Conservation (phyloP, 257 asterid genomes). For the Gynochthodes officinalis region DNA sequence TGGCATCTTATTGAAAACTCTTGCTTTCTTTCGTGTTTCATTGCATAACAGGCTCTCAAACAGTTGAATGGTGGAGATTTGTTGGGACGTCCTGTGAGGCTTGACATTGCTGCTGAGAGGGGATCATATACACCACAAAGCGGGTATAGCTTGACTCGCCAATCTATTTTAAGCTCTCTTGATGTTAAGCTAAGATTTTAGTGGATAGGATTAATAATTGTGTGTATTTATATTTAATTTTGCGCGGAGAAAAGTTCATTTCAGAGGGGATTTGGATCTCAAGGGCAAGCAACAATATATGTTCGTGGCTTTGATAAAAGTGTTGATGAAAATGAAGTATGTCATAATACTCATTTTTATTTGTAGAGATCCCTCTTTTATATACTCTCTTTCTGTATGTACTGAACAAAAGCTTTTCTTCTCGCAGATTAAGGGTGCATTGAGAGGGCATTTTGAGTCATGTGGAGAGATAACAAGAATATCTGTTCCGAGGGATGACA, state of each 20-base stretch:
- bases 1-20: neutral
- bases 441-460: slow-evolving; percentile 60
- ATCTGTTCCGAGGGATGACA: slow-evolving; percentile 61
- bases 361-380: neutral
- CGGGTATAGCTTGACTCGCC: slow-evolving; percentile 40
- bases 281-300: slow-evolving; percentile 49
- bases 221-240: slow-evolving; percentile 9
- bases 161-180: neutral
- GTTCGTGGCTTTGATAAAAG: slow-evolving; percentile 63
- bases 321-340: slow-evolving; percentile 50
- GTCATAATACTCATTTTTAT: slow-evolving; percentile 14
- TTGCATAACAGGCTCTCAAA: slow-evolving; percentile 44
- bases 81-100: slow-evolving; percentile 61
- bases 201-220: neutral
- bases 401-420: neutral
- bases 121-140: slow-evolving; percentile 49
- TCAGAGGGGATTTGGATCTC: slow-evolving; percentile 43
- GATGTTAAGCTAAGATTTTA: neutral
- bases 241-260: slow-evolving; percentile 38
- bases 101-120: slow-evolving; percentile 65
- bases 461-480: slow-evolving; percentile 74
- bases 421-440: slow-evolving; percentile 57
- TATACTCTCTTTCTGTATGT: neutral
- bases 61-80: slow-evolving; percentile 66
- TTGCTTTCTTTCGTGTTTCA: neutral